phyloP scores from a whole-genome alignment of 169 alveolate species.

The Eimeria acervulina region DNA sequence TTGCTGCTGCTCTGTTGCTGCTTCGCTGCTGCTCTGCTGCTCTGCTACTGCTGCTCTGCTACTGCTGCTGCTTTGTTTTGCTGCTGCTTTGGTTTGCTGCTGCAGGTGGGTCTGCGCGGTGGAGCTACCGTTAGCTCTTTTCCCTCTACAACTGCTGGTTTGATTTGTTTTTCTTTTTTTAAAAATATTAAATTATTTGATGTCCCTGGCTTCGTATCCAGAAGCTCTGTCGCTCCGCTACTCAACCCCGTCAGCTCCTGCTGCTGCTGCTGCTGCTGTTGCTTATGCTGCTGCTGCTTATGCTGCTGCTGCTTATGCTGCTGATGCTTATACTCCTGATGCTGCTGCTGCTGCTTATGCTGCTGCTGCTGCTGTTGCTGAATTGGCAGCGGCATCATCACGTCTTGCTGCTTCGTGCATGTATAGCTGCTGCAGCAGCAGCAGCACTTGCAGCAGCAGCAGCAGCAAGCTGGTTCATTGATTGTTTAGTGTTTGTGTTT shows the following conservation, averaged over 20 bases:
- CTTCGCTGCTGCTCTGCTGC: not conserved
- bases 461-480: no score
- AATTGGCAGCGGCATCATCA: not conserved
- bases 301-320: slow-evolving; percentile 10
- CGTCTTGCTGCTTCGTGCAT: no score
- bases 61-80: not conserved
- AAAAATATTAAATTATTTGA: not conserved
- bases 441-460: no score
- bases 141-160: not conserved
- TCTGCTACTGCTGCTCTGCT: not conserved
- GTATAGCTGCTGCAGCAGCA: no score
- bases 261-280: slow-evolving; percentile 1
- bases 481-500: not conserved
- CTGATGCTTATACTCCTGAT: not conserved
- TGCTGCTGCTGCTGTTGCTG: not conserved
- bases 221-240: not conserved
- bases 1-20: not conserved
- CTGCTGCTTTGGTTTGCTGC: not conserved
- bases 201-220: not conserved
- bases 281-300: not conserved
- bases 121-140: not conserved
- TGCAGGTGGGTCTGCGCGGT: not conserved
- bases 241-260: not conserved
- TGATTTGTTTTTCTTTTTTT: not conserved
- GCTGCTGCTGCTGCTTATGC: not conserved